These are phyloP conservation scores for Fusarium kyushuense DNA, from an alignment of 2,329 filamentous ascomycete species.

Conservation along the genomic window DNA sequence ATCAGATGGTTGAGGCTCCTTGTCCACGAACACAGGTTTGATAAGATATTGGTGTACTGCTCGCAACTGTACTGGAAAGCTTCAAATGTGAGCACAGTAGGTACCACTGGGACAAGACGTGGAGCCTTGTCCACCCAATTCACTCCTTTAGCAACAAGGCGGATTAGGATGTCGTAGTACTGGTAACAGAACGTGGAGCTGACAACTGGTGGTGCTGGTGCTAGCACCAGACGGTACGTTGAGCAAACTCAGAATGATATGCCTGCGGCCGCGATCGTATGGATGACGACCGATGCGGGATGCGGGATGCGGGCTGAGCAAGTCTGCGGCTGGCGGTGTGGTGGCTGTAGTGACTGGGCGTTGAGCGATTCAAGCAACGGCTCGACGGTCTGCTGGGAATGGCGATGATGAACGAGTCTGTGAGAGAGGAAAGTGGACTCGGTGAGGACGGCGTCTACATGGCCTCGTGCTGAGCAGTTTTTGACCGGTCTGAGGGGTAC, in stretches of 20 bases:
- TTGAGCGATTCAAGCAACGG: constrained; percentile 47
- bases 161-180: constrained; percentile 44
- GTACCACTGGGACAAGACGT: constrained; percentile 32
- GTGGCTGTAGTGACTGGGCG: constrained; percentile 49
- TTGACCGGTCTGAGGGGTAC: constrained; percentile 58
- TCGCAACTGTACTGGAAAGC: constrained; percentile 32
- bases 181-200: constrained; percentile 34
- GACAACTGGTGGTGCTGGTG: constrained; percentile 28
- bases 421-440: constrained; percentile 55
- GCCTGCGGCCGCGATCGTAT: constrained; percentile 49
- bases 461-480: constrained; percentile 57
- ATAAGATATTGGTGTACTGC: constrained; percentile 44
- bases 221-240: constrained; percentile 35
- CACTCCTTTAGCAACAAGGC: constrained; percentile 32
- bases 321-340: constrained; percentile 48
- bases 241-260: constrained; percentile 43
- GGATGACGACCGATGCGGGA: constrained; percentile 48
- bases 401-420: constrained; percentile 54
- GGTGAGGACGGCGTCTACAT: constrained; percentile 55
- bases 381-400: constrained; percentile 48
- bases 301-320: constrained; percentile 48
- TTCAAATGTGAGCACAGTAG: constrained; percentile 27
- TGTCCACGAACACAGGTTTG: constrained; percentile 29
- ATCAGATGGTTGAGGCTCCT: constrained; percentile 35
- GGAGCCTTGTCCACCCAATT: constrained; percentile 38